Percentiles rank a stretch among this genome's conserved stretches.
Conservation (phyloP, 306 rosid genomes). For the Cyamopsis tetragonoloba region DNA sequence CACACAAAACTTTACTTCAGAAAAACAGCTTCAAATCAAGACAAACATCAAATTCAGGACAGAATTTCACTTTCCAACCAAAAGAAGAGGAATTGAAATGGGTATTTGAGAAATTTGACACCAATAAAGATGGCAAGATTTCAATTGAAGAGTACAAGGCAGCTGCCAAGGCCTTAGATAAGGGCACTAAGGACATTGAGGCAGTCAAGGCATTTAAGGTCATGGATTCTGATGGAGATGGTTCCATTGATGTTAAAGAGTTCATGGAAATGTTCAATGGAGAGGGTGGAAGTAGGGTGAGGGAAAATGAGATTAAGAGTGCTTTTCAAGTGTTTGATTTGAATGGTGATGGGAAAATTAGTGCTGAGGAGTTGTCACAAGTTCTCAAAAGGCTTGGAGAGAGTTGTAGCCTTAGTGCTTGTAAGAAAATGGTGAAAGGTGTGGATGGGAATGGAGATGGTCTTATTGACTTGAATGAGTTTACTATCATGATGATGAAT, state of each 20-base stretch:
- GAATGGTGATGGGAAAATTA: conserved; percentile 78
- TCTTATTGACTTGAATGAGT: conserved; percentile 61
- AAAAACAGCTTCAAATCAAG: conserved; percentile 33
- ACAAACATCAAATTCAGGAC: conserved; percentile 4
- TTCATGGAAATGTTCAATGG: conserved; percentile 49
- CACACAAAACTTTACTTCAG: conserved; percentile 14
- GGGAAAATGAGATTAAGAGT: conserved; percentile 43
- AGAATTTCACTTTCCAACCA: conserved; percentile 26
- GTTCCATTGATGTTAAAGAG: conserved; percentile 62
- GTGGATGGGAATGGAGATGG: conserved; percentile 79
- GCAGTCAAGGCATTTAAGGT: conserved; percentile 45
- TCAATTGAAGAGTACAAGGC: conserved; percentile 64
- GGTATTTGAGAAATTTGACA: conserved; percentile 70
- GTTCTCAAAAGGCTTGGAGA: conserved; percentile 65
- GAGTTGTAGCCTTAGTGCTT: conserved; percentile 47
- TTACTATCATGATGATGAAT: conserved; percentile 59
- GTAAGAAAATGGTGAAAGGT: conserved; percentile 62
- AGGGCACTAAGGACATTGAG: conserved; percentile 39
- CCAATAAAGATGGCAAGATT: conserved; percentile 67
- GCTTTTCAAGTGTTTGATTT: conserved; percentile 71
- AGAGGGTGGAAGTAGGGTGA: conserved; percentile 34
- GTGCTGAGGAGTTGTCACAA: conserved; percentile 63
- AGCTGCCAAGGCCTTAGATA: conserved; percentile 44
- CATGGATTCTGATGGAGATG: conserved; percentile 71
- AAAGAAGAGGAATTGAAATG: conserved; percentile 57